phyloP scores from a whole-genome alignment of 768 basidiomycete species.

The Xerocomus brunneocitrinus region DNA sequence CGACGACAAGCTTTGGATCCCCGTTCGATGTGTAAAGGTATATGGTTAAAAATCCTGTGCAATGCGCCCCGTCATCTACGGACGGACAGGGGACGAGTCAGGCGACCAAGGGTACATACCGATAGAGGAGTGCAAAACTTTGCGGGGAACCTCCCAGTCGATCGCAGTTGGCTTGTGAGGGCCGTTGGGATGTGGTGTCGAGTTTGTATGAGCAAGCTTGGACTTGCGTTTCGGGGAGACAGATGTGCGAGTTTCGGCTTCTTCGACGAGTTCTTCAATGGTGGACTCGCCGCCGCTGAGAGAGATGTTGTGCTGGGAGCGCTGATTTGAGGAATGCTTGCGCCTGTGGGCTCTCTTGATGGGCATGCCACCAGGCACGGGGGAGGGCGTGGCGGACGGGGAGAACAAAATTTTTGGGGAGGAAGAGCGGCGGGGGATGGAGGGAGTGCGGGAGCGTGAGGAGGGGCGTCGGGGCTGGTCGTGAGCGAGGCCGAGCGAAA shows the following conservation, averaged over 20 bases:
- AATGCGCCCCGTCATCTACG: constrained; percentile 4
- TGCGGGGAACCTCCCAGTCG: constrained; percentile 91
- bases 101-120: constrained; percentile 46
- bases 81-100: neutral
- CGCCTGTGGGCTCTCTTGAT: constrained; percentile 29
- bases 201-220: constrained; percentile 10
- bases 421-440: constrained; percentile 38
- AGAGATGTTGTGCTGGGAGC: constrained; percentile 18
- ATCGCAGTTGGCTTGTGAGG: constrained; percentile 26
- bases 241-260: constrained; percentile 13
- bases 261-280: constrained; percentile 25
- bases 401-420: constrained; percentile 46
- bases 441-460: constrained; percentile 21
- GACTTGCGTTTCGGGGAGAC: constrained; percentile 18
- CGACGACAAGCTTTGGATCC: constrained; percentile 48
- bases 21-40: constrained; percentile 51
- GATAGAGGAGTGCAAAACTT: constrained; percentile 82
- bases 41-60: constrained; percentile 58
- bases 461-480: constrained; percentile 30
- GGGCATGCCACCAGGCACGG: constrained; percentile 31
- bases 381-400: constrained; percentile 18
- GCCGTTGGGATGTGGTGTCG: constrained; percentile 1
- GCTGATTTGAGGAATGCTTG: constrained; percentile 21
- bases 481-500: constrained; percentile 33
- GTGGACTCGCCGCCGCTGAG: constrained; percentile 13